Base-by-base conservation (phyloP, 2,329 filamentous ascomycete genomes). In the Calycina herbarum region DNA sequence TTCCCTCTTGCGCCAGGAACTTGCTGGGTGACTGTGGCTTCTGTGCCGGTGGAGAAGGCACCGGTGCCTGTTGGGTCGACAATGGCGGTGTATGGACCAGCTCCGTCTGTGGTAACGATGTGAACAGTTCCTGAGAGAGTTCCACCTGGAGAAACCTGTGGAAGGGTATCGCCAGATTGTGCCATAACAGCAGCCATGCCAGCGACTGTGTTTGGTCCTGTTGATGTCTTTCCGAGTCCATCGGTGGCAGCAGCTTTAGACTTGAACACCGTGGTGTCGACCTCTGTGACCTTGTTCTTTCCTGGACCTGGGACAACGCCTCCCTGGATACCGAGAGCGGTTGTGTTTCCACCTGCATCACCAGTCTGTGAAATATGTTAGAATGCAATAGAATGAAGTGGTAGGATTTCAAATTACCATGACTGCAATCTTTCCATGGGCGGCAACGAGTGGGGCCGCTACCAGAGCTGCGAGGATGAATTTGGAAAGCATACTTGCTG, bases 91-190 rank as follows among this genome's bases (percentile, higher is more conserved):
- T 72, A 71, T 61, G 73, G 73, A 20, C 88, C 88, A 66, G 85
- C 87, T 65, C 88, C 88, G 70, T 90, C 88, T 45, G 80, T 81
- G 77, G 89, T 90, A 75, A 90, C 86, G 75, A 89, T 87, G 78
- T 89, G 87, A 10, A 89, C 79, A 1, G 86, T 89, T 81, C 90
- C 89, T 70, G 78, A 78, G 67, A 90, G 71, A 64, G 80, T 71
- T 64, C 87, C 88, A 59, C 87, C 87, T 0, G 79, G 71, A 6
- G 79, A 80, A 71, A 90, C 78, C 78, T 89, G 86, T 11, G 88
- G 86, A 29, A 90, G 82, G 65, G 77, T 71, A 66, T 77, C 78
- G 65, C 86, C 86, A 5, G 82, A 88, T 75, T 82, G 80, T 5
- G 65, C 80, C 79, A 89, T 81, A 76, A 89, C 86, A 54, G 81